Conservation (phyloP, 768 basidiomycete species). For the Naganishia kalamii region DNA sequence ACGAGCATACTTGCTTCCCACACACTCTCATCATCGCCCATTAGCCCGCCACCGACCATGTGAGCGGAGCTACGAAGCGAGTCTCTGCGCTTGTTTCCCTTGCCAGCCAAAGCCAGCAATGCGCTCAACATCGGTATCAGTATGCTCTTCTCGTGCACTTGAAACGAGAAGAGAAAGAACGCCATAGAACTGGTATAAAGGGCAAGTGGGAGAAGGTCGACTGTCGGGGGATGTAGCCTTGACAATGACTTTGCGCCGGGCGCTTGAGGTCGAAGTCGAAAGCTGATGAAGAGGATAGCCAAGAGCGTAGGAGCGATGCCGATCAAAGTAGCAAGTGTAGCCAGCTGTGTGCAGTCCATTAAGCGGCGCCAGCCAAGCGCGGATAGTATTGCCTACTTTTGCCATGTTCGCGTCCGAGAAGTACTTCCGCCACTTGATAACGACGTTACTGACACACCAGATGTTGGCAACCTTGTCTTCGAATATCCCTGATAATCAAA, state of each 20-base stretch:
- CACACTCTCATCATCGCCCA: constrained; percentile 50
- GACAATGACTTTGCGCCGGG: constrained; percentile 33
- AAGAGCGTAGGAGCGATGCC: constrained; percentile 56
- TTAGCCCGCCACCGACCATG: constrained; percentile 20
- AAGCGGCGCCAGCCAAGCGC: neutral
- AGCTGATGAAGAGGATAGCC: constrained; percentile 37
- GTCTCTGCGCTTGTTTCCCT: constrained; percentile 1
- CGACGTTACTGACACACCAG: constrained; percentile 88
- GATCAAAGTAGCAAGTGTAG: constrained; percentile 60
- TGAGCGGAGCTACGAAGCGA: constrained; percentile 35
- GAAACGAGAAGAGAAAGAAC: constrained; percentile 94
- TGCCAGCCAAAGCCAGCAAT: constrained; percentile 55
- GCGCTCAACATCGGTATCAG: constrained; percentile 77
- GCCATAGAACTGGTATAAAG: constrained; percentile 75
- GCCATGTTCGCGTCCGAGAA: constrained; percentile 29
- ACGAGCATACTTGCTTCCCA: constrained; percentile 68
- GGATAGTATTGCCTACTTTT: constrained; percentile 21
- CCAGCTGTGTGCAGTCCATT: constrained; percentile 48
- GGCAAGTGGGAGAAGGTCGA: constrained; percentile 70
- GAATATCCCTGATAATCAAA: constrained; percentile 25
- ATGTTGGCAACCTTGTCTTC: constrained; percentile 72
- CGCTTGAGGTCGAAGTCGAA: constrained; percentile 14
- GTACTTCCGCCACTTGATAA: constrained; percentile 69
- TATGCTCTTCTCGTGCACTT: constrained; percentile 92
- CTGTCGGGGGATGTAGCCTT: constrained; percentile 47